Evolutionary conservation across 345 rosid species (phyloP).

Genomic region (Arabidopsis suecica): DNA sequence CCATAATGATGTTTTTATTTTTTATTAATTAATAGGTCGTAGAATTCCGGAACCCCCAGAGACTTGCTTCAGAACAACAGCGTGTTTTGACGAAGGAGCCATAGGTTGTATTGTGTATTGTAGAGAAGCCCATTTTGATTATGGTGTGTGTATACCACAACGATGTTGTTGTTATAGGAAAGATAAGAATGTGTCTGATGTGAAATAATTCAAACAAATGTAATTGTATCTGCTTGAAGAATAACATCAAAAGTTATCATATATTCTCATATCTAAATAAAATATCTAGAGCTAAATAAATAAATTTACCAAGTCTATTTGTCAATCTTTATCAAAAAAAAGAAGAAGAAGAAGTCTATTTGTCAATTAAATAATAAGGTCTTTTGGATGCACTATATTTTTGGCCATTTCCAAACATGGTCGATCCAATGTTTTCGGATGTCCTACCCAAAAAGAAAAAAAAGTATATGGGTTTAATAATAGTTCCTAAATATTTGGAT

Average conservation of each 20-base stretch:
- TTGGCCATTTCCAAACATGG: no score
- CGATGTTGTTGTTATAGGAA: slow-evolving; percentile 6
- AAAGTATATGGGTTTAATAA: no score
- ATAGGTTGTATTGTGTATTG: neutral
- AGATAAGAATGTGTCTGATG: neutral
- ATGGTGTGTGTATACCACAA: no score
- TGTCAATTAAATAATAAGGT: no score
- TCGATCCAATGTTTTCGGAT: no score
- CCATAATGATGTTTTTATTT: neutral
- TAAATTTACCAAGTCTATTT: no score
- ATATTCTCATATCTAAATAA: no score
- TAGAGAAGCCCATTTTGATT: neutral
- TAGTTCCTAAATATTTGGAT: neutral
- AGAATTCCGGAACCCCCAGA: neutral
- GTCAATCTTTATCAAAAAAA: no score
- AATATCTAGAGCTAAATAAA: no score
- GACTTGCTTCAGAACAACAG: neutral
- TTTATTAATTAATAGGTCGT: neutral
- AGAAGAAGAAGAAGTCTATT: no score
- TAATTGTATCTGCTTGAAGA: neutral
- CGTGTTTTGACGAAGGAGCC: neutral
- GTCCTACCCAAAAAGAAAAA: no score
- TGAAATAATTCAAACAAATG: neutral
- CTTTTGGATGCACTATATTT: no score
- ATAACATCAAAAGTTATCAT: neutral